Evolutionary conservation across 2,329 filamentous ascomycete species (phyloP), one percentile per base, ranked within the genome.

Genomic region (Sphaerostilbella broomeana): DNA sequence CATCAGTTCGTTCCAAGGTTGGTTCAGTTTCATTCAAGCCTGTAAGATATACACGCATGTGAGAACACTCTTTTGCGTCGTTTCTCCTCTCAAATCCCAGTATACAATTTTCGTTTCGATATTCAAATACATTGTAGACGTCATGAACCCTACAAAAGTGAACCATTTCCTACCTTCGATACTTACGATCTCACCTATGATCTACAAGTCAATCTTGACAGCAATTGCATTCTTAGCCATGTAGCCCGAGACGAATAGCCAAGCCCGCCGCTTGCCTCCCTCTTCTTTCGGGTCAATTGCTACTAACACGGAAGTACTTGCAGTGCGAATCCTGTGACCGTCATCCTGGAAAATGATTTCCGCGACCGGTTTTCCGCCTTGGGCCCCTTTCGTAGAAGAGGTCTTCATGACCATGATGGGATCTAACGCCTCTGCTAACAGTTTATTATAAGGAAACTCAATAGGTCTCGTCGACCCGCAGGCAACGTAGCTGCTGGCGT

Each of bases 241-340:
- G 40, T 77, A 75, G 0, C 77, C 76, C 0, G 75, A 75, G 2
- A 72, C 67, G 53, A 75, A 79, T 12, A 81, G 51, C 73, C 73
- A 77, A 0, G 67, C 77, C 43, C 66, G 64, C 13, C 69, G 64
- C 48, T 64, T 61, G 0, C 66, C 65, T 0, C 46, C 57, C 33
- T 69, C 65, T 10, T 59, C 48, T 11, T 52, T 50, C 0, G 73
- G 72, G 26, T 76, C 66, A 36, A 75, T 68, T 0, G 68, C 65
- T 2, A 81, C 63, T 29, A 81, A 42, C 0, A 78, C 65, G 0
- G 72, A 72, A 0, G 66, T 60, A 40, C 72, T 78, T 0, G 65
- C 67, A 5, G 62, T 66, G 9, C 74, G 60, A 18, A 80, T 58
- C 12, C 59, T 59, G 0, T 52, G 58, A 1, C 76, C 73, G 35